These are phyloP conservation scores for Candida broadrunensis DNA, from an alignment of 805 yeast genomes.

Conservation along the genomic window DNA sequence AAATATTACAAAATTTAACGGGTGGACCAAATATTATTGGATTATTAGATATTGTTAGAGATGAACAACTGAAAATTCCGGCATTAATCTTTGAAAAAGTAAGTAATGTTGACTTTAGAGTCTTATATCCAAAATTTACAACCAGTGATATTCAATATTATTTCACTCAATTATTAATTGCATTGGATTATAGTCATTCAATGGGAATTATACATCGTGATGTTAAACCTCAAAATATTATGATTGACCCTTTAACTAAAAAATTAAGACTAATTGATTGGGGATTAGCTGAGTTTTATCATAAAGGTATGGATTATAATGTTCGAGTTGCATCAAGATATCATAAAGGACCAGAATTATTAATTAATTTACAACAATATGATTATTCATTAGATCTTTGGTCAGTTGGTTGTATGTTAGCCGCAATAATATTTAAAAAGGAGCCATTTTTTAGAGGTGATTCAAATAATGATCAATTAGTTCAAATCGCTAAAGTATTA, in stretches of 20 bases:
- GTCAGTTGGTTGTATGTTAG: constrained; percentile 93
- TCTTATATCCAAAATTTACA: constrained; percentile 74
- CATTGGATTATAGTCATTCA: constrained; percentile 86
- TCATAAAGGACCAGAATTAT: constrained; percentile 89
- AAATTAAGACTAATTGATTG: constrained; percentile 84
- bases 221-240: constrained; percentile 92
- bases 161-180: constrained; percentile 75
- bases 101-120: constrained; percentile 77
- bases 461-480: constrained; percentile 86
- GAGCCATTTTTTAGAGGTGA: constrained; percentile 93
- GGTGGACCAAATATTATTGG: constrained; percentile 83
- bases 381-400: constrained; percentile 91
- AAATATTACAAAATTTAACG: constrained; percentile 78
- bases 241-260: constrained; percentile 80
- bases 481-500: constrained; percentile 81
- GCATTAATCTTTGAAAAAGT: constrained; percentile 85
- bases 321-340: constrained; percentile 93
- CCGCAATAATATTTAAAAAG: constrained; percentile 83
- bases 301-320: constrained; percentile 83
- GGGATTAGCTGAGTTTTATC: constrained; percentile 95
- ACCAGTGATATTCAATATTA: constrained; percentile 77
- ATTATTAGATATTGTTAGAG: constrained; percentile 77
- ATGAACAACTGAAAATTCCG: constrained; percentile 76
- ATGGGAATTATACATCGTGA: constrained; percentile 97
- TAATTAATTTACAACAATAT: constrained; percentile 82